Base-by-base conservation (phyloP, 2,329 filamentous ascomycete genomes). In the Epichloe sibirici region DNA sequence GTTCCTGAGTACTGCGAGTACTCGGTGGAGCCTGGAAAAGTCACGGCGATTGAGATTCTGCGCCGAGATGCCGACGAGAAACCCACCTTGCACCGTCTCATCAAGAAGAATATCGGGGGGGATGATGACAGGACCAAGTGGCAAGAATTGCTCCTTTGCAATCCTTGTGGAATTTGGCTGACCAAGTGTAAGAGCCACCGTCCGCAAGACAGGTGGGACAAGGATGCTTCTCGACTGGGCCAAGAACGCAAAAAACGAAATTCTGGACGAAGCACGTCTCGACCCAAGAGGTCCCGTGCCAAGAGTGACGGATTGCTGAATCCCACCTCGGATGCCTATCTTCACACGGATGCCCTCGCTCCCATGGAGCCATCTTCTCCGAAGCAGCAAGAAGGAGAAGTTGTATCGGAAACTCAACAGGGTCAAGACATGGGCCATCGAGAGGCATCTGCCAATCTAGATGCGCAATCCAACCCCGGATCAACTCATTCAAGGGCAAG, bases 131-230 rank as follows among this genome's bases (percentile, higher is more conserved):
- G 83, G 65, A 75, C 77, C 42, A 63, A 69, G 4, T 96, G 86
- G 75, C 78, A 77, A 45, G 80, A 88, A 60, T 78, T 88, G 52
- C 76, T 87, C 31, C 78, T 97, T 39, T 98, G 93, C 74, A 98
- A 98, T 66, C 90, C 91, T 54, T 98, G 93, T 65, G 93, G 93
- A 17, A 82, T 98, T 43, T 98, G 90, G 89, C 83, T 98, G 60
- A 83, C 84, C 55, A 97, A 96, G 63, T 89, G 86, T 68, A 89
- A 87, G 63, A 77, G 73, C 25, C 93, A 95, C 73, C 83, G 93
- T 8, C 93, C 93, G 2, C 74, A 82, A 51, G 82, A 91, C 55
- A 83, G 85, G 58, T 98, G 91, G 91, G 85, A 85, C 58, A 87
- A 81, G 57, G 77, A 77, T 53, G 71, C 74, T 37, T 71, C 74